Conservation (phyloP, 208 protist species). For the Lotmaria passim region DNA sequence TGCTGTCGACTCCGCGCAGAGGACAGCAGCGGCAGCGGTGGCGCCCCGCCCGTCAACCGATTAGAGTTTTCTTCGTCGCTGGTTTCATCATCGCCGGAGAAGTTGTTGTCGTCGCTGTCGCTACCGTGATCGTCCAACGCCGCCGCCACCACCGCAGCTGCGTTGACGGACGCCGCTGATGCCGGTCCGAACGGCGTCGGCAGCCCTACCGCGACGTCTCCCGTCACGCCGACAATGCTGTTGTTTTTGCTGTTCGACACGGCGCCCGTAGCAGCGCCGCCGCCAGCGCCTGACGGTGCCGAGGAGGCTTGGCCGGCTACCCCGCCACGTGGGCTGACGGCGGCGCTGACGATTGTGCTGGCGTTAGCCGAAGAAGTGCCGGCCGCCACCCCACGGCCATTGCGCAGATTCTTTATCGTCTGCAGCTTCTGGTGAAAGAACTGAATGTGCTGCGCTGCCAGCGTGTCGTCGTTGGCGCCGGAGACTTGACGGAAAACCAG, state of each 20-base stretch:
- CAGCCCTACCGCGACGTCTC: background rate
- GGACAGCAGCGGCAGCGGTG: conserved; percentile 22
- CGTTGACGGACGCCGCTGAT: background rate
- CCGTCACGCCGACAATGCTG: too few relatives aligned
- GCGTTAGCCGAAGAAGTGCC: background rate
- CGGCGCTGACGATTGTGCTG: background rate
- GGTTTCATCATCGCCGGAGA: background rate
- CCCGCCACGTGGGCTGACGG: conserved; percentile 5
- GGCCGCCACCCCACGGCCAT: background rate
- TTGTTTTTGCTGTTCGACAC: background rate
- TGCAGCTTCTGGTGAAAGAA: conserved; percentile 61
- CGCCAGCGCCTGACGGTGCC: background rate
- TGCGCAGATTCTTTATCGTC: conserved; percentile 27
- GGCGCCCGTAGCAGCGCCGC: background rate
- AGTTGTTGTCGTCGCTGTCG: conserved; percentile 1
- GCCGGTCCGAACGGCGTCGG: background rate
- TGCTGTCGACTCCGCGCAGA: conserved; percentile 15
- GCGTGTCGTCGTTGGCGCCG: conserved; percentile 63
- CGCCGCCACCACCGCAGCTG: conserved; percentile 25
- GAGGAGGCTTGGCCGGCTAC: background rate
- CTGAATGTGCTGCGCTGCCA: conserved; percentile 58
- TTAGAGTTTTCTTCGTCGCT: background rate
- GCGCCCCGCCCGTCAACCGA: background rate
- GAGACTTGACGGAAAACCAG: conserved; percentile 79
- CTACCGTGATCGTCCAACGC: conserved; percentile 23